phyloP scores from a whole-genome alignment of 202 grass and related monocot species.

The Musa balbisiana region DNA sequence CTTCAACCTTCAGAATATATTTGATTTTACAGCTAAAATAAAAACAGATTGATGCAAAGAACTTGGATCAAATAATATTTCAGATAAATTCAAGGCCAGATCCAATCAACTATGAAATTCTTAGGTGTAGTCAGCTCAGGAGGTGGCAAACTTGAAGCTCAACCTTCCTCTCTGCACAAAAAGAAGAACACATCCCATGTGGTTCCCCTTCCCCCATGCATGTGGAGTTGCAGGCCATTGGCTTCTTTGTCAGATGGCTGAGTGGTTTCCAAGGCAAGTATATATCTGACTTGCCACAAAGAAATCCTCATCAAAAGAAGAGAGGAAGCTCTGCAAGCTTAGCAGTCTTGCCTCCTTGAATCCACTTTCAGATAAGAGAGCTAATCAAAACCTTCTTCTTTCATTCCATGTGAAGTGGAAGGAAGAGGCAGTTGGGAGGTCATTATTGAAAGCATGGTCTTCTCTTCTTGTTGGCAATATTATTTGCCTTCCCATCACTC shows the following conservation, averaged over 20 bases:
- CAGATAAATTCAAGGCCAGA: not conserved
- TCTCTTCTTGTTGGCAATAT: not conserved
- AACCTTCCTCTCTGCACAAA: no score
- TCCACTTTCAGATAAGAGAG: not conserved
- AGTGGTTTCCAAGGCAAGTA: not conserved
- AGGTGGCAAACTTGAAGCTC: not conserved
- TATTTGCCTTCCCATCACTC: not conserved
- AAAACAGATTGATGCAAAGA: no score
- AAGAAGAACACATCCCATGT: no score
- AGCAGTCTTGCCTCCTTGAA: not conserved
- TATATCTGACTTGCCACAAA: not conserved
- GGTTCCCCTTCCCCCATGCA: not conserved
- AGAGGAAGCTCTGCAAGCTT: not conserved
- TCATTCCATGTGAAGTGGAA: not conserved
- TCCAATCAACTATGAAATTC: not conserved
- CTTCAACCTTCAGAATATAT: no score
- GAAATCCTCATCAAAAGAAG: conserved; percentile 4
- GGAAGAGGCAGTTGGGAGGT: not conserved
- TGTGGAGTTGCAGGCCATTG: not conserved
- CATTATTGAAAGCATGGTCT: not conserved
- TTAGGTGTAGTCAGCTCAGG: not conserved
- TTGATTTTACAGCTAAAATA: no score
- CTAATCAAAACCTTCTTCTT: not conserved
- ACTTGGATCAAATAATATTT: no score
- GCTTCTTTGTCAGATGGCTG: not conserved